Percentiles rank a stretch among this genome's conserved stretches.
phyloP scores from a whole-genome alignment of 148 eudicot species.

The Rheum nobile region DNA sequence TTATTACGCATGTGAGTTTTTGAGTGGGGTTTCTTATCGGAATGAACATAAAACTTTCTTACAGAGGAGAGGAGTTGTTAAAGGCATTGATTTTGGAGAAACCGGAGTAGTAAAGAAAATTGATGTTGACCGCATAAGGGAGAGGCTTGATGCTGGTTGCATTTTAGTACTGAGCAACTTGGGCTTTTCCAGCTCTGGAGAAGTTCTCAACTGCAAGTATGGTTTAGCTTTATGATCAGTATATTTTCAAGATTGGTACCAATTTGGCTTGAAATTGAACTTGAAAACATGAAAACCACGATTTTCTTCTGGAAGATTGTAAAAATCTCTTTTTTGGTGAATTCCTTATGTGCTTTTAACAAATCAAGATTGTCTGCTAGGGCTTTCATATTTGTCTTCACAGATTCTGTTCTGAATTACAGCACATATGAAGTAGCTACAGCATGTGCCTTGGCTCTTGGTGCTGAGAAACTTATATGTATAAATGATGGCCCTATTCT shows the following conservation, averaged over 20 bases:
- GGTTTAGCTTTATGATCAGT: constrained; percentile 12
- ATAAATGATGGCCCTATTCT: constrained; percentile 84
- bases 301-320: background rate
- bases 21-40: background rate
- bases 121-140: constrained; percentile 68
- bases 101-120: constrained; percentile 95
- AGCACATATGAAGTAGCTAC: constrained; percentile 97
- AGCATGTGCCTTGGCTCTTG: constrained; percentile 91
- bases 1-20: background rate
- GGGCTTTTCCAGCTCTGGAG: constrained; percentile 96
- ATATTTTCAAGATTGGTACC: background rate
- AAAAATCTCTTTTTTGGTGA: background rate
- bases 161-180: constrained; percentile 77
- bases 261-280: background rate
- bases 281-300: background rate
- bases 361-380: background rate
- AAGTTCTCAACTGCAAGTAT: constrained; percentile 97
- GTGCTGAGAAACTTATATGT: constrained; percentile 92
- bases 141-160: constrained; percentile 86
- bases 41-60: background rate
- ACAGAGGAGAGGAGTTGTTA: constrained; percentile 85
- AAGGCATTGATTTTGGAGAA: constrained; percentile 87
- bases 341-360: background rate
- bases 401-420: constrained; percentile 7
- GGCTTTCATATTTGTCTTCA: background rate